Percentiles rank a stretch among this genome's conserved stretches.
phyloP scores from a whole-genome alignment of 208 protist genomes.

The Phytomonas sp. region DNA sequence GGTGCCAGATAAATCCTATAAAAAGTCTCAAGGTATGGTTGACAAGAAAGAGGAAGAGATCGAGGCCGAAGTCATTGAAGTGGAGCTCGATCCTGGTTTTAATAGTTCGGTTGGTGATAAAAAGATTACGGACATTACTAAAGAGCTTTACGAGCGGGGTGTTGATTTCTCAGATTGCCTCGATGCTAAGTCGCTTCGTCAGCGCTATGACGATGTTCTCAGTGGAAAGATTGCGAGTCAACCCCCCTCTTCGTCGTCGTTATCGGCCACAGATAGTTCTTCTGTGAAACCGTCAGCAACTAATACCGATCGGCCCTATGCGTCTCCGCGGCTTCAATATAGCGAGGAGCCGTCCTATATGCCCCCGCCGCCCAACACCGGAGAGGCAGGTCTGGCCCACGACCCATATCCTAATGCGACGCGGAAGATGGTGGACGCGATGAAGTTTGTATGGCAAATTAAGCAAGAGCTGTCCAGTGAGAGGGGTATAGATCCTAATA shows the following conservation, averaged over 20 bases:
- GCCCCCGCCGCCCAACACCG: constrained; percentile 38
- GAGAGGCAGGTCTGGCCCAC: constrained; percentile 43
- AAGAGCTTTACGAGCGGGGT: constrained; percentile 77
- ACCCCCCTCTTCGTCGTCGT: not conserved
- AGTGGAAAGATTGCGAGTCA: constrained; percentile 37
- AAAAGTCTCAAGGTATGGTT: not conserved
- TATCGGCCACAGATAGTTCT: not conserved
- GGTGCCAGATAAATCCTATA: constrained; percentile 15
- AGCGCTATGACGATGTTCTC: constrained; percentile 77
- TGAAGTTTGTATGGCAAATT: constrained; percentile 84
- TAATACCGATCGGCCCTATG: constrained; percentile 32
- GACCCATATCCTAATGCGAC: constrained; percentile 87
- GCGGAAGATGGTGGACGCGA: constrained; percentile 87
- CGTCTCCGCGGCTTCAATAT: constrained; percentile 21
- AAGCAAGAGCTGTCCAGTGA: constrained; percentile 79
- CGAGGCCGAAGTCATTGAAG: constrained; percentile 77
- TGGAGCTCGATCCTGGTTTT: constrained; percentile 54
- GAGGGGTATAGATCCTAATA: constrained; percentile 70
- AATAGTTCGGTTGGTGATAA: constrained; percentile 56
- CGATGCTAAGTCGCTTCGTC: constrained; percentile 67
- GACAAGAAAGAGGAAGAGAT: constrained; percentile 49
- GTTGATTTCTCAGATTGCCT: constrained; percentile 89
- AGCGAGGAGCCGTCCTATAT: constrained; percentile 31
- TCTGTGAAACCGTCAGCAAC: constrained; percentile 24
- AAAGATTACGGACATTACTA: constrained; percentile 85